A percentile compares a stretch with the other conserved stretches of the same genome.
phyloP scores from a whole-genome alignment of 768 basidiomycete species.

The Baorangia bicolor region DNA sequence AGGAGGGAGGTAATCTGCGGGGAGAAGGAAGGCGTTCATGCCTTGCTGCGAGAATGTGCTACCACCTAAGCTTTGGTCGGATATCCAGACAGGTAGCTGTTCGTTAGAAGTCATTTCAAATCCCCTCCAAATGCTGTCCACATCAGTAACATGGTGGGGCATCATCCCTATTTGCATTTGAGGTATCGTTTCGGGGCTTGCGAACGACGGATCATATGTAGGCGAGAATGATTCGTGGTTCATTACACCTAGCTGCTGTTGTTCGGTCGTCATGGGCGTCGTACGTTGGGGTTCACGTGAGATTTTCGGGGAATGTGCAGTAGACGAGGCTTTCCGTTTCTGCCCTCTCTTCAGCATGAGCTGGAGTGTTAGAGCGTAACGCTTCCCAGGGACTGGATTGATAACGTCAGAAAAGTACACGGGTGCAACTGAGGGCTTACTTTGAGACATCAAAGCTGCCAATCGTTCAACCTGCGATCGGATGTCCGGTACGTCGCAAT shows the following conservation, averaged over 20 bases:
- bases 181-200: conserved; percentile 32
- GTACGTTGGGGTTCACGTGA: conserved; percentile 54
- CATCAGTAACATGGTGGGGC: conserved; percentile 29
- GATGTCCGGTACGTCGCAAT: conserved; percentile 75
- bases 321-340: conserved; percentile 55
- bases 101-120: conserved; percentile 71
- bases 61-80: conserved; percentile 79
- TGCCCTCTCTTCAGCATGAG: conserved; percentile 81
- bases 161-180: conserved; percentile 33
- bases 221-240: conserved; percentile 55
- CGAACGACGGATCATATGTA: conserved; percentile 48
- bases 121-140: conserved; percentile 74
- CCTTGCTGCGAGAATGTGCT: conserved; percentile 75
- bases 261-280: conserved; percentile 47
- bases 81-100: conserved; percentile 83
- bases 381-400: conserved; percentile 78
- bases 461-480: conserved; percentile 77
- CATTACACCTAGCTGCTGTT: conserved; percentile 35
- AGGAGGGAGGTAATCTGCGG: conserved; percentile 68
- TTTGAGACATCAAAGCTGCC: conserved; percentile 71
- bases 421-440: conserved; percentile 42
- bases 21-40: conserved; percentile 83
- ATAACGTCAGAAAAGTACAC: conserved; percentile 9
- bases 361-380: conserved; percentile 87
- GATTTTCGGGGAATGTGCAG: conserved; percentile 60